Evolutionary conservation across 352 stramenopile species (phyloP).

Genomic region (Thalassiosira mediterranea): DNA sequence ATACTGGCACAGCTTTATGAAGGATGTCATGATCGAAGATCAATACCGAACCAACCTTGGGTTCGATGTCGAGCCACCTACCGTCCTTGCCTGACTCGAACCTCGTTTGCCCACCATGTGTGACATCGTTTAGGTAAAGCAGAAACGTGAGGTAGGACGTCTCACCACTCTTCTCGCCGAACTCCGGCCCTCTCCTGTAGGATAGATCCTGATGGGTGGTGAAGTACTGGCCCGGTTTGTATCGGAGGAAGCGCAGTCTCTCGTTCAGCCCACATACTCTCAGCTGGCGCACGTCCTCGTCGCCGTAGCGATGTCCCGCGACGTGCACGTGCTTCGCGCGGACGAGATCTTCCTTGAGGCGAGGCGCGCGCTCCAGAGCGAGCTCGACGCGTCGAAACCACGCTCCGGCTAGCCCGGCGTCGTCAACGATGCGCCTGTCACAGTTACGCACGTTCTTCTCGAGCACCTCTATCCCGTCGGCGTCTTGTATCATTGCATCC

Average conservation of each 20-base stretch:
- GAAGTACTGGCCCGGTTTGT: conserved; percentile 57
- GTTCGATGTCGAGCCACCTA: conserved; percentile 33
- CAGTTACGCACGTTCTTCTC: conserved; percentile 33
- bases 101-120: conserved; percentile 47
- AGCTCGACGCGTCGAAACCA: conserved; percentile 50
- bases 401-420: conserved; percentile 18
- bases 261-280: conserved; percentile 56
- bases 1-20: no score
- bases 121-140: conserved; percentile 61
- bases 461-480: conserved; percentile 18
- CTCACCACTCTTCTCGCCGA: conserved; percentile 20
- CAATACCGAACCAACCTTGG: conserved; percentile 50
- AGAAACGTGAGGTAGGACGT: conserved; percentile 40
- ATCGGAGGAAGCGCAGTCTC: conserved; percentile 53
- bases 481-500: conserved; percentile 44
- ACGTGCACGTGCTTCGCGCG: no score
- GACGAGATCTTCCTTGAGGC: no score
- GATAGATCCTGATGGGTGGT: conserved; percentile 39
- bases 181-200: conserved; percentile 24
- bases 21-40: conserved; percentile 60
- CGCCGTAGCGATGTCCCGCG: conserved; percentile 3
- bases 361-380: conserved; percentile 29
- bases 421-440: conserved; percentile 41
- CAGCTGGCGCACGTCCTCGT: no score
- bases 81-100: conserved; percentile 22